Percentiles rank a stretch among this genome's conserved stretches.
phyloP scores from a whole-genome alignment of 2,329 filamentous ascomycete species.

The Aphanocladium album region DNA sequence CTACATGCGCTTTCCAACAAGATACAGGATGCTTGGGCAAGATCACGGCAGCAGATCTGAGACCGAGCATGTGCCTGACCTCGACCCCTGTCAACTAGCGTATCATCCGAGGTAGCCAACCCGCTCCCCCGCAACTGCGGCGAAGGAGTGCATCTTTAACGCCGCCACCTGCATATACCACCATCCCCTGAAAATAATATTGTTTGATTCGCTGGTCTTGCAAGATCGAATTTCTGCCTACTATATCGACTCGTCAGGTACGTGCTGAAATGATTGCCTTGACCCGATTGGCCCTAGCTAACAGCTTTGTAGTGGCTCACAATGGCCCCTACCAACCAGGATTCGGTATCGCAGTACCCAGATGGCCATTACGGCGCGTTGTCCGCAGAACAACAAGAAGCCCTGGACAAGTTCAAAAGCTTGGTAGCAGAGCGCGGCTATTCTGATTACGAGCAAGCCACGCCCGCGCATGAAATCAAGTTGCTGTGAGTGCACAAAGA shows the following conservation, averaged over 20 bases:
- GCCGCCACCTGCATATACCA: too few relatives aligned
- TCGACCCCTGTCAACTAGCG: too few relatives aligned
- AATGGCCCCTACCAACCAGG: not conserved
- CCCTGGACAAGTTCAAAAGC: conserved; percentile 67
- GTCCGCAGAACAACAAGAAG: conserved; percentile 59
- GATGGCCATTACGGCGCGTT: conserved; percentile 46
- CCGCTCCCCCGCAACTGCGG: too few relatives aligned
- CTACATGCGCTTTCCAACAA: too few relatives aligned
- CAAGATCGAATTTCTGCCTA: too few relatives aligned
- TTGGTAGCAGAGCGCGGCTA: conserved; percentile 60
- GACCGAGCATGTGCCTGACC: too few relatives aligned
- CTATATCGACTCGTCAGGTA: not conserved
- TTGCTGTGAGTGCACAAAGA: not conserved
- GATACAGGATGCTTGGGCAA: too few relatives aligned
- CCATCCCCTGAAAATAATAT: too few relatives aligned
- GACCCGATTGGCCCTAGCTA: not conserved
- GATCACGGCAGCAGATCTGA: too few relatives aligned
- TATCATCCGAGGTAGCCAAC: too few relatives aligned
- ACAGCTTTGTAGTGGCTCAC: not conserved
- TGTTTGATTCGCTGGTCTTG: too few relatives aligned
- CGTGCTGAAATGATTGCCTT: not conserved
- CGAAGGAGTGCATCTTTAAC: too few relatives aligned
- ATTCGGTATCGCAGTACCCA: not conserved
- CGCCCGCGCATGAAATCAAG: not conserved
- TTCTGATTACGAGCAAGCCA: conserved; percentile 25